A percentile compares a stretch with the other conserved stretches of the same genome.
phyloP scores from a whole-genome alignment of 345 rosid species.

The Eucalyptus dawsonii region DNA sequence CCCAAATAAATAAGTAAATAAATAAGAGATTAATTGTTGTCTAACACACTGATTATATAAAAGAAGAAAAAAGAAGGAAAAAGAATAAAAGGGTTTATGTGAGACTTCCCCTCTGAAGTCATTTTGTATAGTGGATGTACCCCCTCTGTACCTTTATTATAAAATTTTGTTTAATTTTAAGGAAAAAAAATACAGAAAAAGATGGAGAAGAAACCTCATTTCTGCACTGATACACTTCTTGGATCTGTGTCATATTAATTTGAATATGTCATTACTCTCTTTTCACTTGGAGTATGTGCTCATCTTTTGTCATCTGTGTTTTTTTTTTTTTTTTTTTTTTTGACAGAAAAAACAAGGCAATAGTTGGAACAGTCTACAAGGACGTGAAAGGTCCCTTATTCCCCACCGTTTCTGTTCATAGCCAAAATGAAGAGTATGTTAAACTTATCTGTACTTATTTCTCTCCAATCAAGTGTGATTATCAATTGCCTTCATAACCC shows the following conservation, averaged over 20 bases:
- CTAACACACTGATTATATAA: neutral
- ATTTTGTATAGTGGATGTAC: neutral
- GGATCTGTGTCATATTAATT: neutral
- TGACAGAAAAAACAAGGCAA: constrained; percentile 69
- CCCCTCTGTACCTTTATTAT: neutral
- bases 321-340: neutral
- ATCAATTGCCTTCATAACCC: neutral
- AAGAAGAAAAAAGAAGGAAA: neutral
- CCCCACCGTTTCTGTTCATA: constrained; percentile 92
- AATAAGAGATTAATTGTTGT: neutral
- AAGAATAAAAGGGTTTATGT: neutral
- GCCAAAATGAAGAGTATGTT: constrained; percentile 94
- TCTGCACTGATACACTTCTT: neutral
- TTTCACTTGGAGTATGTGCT: neutral
- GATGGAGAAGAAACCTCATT: neutral
- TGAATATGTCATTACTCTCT: neutral
- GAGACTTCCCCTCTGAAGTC: neutral
- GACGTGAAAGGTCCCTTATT: constrained; percentile 60
- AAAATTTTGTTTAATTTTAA: neutral
- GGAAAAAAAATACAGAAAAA: neutral
- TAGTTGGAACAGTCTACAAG: constrained; percentile 60
- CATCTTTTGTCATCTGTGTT: neutral
- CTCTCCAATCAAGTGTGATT: neutral
- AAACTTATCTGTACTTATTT: neutral
- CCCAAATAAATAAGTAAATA: neutral